phyloP scores from a whole-genome alignment of 352 stramenopile species.

The Pythium sp. region DNA sequence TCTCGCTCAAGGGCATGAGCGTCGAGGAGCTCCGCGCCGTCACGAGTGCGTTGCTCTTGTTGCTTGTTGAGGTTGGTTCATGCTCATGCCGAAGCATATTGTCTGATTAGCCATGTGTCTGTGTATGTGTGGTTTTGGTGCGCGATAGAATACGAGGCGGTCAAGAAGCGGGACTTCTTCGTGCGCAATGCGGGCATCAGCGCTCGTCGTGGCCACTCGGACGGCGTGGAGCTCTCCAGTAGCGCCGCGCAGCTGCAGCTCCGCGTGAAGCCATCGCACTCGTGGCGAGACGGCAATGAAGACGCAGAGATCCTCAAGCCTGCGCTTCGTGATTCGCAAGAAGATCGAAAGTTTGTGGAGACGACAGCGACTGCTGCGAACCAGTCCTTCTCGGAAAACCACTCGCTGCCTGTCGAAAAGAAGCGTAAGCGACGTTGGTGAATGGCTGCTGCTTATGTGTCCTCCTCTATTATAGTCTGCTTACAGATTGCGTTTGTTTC shows the following conservation, averaged over 20 bases:
- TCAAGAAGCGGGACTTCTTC: conserved; percentile 57
- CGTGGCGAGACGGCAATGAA: conserved; percentile 61
- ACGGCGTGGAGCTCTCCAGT: background rate
- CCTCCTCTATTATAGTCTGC: background rate
- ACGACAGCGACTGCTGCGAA: background rate
- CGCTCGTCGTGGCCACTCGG: background rate
- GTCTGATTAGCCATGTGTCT: background rate
- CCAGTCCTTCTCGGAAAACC: conserved; percentile 2
- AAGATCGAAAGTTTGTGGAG: background rate
- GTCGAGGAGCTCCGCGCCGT: conserved; percentile 55
- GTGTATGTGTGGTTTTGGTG: background rate
- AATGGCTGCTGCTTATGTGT: background rate
- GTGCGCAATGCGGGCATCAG: conserved; percentile 39
- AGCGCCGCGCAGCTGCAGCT: conserved; percentile 16
- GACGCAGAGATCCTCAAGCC: conserved; percentile 15
- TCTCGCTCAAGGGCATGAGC: conserved; percentile 59
- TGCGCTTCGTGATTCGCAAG: background rate
- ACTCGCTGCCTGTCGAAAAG: background rate
- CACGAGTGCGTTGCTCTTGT: conserved; percentile 33
- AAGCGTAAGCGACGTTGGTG: conserved; percentile 7
- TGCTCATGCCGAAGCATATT: background rate
- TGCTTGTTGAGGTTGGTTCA: background rate
- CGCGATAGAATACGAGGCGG: conserved; percentile 40
- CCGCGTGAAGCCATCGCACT: conserved; percentile 57
- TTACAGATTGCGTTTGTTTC: background rate